Evolutionary conservation across 305 asterid species (phyloP).

Genomic region (Solanum hybrid): DNA sequence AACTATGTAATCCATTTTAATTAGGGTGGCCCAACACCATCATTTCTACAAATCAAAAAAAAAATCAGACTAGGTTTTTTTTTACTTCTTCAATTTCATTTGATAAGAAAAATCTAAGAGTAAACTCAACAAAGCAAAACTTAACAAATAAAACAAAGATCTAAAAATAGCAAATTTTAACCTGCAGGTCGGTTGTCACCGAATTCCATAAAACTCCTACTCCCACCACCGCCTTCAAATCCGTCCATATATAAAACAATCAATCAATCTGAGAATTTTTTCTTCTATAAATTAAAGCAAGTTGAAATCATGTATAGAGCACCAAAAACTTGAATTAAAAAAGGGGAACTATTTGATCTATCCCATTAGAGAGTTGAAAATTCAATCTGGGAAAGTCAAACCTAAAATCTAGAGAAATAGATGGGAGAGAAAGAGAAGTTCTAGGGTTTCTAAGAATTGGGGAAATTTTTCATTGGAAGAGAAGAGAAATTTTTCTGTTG

Average conservation of each 20-base stretch:
- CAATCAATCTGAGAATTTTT: not conserved
- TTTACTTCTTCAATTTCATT: not conserved
- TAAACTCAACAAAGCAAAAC: not conserved
- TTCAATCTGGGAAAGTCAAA: conserved; percentile 6
- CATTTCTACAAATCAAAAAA: not conserved
- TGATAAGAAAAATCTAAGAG: not conserved
- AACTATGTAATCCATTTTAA: not conserved
- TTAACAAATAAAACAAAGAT: conserved; percentile 10
- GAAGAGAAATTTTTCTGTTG: not conserved
- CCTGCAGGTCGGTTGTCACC: conserved; percentile 57
- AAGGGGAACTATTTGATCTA: not conserved
- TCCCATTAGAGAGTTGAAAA: not conserved
- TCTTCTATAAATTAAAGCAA: not conserved
- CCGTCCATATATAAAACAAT: conserved; percentile 47
- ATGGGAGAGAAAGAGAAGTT: not conserved
- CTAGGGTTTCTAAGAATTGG: conserved; percentile 5
- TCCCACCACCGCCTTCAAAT: conserved; percentile 45
- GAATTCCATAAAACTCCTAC: conserved; percentile 44
- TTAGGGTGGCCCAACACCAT: not conserved
- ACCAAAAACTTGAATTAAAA: not conserved
- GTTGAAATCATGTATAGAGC: not conserved
- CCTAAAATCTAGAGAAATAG: conserved; percentile 7
- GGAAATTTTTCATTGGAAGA: conserved; percentile 3
- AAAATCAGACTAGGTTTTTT: not conserved
- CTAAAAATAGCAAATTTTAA: conserved; percentile 17